phyloP scores from a whole-genome alignment of 2,329 filamentous ascomycete species.

The Xylaria multiplex region DNA sequence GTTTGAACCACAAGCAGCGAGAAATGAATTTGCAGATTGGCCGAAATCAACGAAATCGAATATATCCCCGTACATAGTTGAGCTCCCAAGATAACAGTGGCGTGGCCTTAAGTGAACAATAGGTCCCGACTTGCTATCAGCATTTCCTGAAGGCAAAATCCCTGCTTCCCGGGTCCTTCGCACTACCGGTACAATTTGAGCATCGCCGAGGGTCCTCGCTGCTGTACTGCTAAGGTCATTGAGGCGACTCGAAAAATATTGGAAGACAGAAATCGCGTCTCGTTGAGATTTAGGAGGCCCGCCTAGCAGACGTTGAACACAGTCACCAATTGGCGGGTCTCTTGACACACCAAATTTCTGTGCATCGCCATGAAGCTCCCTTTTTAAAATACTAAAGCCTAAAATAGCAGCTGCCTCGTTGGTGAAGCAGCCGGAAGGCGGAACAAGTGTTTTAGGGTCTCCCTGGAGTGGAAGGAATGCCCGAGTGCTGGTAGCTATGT shows the following conservation, averaged over 20 bases:
- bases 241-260: conserved; percentile 82
- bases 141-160: conserved; percentile 19
- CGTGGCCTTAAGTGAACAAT: conserved; percentile 72
- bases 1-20: conserved; percentile 89
- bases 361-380: conserved; percentile 82
- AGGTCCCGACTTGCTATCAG: conserved; percentile 54
- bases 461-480: conserved; percentile 79
- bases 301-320: conserved; percentile 76
- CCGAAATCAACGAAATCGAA: conserved; percentile 99
- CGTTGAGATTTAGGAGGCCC: conserved; percentile 74
- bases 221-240: conserved; percentile 74
- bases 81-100: conserved; percentile 81
- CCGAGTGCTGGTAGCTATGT: conserved; percentile 64
- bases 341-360: conserved; percentile 83
- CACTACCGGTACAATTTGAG: conserved; percentile 77
- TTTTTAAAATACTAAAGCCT: conserved; percentile 80
- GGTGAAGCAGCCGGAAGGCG: conserved; percentile 81
- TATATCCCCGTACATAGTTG: conserved; percentile 79
- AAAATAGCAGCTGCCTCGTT: conserved; percentile 81
- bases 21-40: conserved; percentile 83
- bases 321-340: conserved; percentile 82
- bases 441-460: conserved; percentile 70
- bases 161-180: conserved; percentile 48
- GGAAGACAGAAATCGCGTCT: conserved; percentile 78
- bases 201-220: conserved; percentile 68